Percentiles rank a stretch among this genome's conserved stretches.
Conservation (phyloP, 2,329 filamentous ascomycete genomes). For the Anisogramma anomala region DNA sequence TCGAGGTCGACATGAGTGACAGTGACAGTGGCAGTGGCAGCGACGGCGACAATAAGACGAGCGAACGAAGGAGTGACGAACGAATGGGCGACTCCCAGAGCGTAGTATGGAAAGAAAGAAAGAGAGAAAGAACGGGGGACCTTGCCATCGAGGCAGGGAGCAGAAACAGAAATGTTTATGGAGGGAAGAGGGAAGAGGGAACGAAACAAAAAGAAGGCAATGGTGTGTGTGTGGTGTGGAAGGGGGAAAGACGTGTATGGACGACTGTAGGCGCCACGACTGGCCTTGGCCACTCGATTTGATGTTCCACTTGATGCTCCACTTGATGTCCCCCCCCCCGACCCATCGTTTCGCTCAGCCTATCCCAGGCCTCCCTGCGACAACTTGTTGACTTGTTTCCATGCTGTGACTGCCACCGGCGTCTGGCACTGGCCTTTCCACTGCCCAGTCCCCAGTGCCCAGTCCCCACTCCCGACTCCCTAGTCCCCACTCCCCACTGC, state of each 20-base stretch:
- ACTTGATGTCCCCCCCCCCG: not conserved
- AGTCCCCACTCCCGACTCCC: too few species aligned
- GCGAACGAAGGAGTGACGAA: too few species aligned
- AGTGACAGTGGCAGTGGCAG: not conserved
- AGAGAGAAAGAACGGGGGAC: slow-evolving; percentile 2
- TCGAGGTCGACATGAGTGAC: not conserved
- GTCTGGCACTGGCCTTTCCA: not conserved
- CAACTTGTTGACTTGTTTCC: not conserved
- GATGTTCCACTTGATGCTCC: not conserved
- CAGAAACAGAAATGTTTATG: not conserved
- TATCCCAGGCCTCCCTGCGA: not conserved
- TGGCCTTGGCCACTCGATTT: slow-evolving; percentile 1
- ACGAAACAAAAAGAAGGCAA: not conserved
- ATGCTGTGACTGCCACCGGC: not conserved
- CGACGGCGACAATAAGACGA: too few species aligned
- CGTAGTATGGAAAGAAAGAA: too few species aligned
- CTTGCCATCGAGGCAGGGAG: not conserved
- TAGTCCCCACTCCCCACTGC: too few species aligned
- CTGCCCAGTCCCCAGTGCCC: not conserved
- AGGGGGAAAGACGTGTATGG: not conserved
- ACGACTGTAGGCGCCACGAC: not conserved
- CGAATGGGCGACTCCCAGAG: slow-evolving; percentile 8
- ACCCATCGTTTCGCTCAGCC: not conserved
- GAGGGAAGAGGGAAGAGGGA: not conserved
- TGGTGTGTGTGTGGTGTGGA: not conserved